phyloP scores from a whole-genome alignment of 1,284 basidiomycete species.

The Puccinia triticina region DNA sequence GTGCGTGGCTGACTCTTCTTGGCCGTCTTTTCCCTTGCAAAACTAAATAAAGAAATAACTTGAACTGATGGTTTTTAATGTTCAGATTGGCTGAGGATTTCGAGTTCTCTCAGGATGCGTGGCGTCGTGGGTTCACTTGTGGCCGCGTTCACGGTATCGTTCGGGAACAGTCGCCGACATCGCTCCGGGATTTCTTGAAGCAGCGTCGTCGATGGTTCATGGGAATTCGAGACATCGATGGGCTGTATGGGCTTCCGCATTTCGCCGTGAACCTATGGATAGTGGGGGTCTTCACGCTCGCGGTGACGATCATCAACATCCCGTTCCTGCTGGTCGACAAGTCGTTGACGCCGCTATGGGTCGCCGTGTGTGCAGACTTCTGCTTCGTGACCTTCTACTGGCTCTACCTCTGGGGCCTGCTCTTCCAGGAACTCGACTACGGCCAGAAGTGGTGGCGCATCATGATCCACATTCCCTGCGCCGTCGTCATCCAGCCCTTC shows the following conservation, averaged over 20 bases:
- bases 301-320: slow-evolving; percentile 62
- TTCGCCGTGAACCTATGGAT: slow-evolving; percentile 63
- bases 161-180: slow-evolving; percentile 61
- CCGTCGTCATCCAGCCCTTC: slow-evolving; percentile 60
- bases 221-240: slow-evolving; percentile 59
- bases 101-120: slow-evolving; percentile 62
- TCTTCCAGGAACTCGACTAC: slow-evolving; percentile 56
- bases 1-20: too few species aligned
- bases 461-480: slow-evolving; percentile 53
- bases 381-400: slow-evolving; percentile 62
- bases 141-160: slow-evolving; percentile 62
- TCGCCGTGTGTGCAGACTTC: slow-evolving; percentile 61
- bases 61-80: too few species aligned
- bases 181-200: slow-evolving; percentile 62
- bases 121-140: slow-evolving; percentile 61
- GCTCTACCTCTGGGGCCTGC: slow-evolving; percentile 54
- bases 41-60: too few species aligned
- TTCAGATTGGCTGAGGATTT: slow-evolving; percentile 61
- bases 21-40: too few species aligned
- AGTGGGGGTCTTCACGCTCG: slow-evolving; percentile 62
- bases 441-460: slow-evolving; percentile 55
- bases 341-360: slow-evolving; percentile 59
- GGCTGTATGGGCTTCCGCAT: slow-evolving; percentile 59
- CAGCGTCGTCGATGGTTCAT: slow-evolving; percentile 63
- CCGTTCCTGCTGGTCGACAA: slow-evolving; percentile 57